Conservation (phyloP, 306 rosid species). For the Sicyos edulis region DNA sequence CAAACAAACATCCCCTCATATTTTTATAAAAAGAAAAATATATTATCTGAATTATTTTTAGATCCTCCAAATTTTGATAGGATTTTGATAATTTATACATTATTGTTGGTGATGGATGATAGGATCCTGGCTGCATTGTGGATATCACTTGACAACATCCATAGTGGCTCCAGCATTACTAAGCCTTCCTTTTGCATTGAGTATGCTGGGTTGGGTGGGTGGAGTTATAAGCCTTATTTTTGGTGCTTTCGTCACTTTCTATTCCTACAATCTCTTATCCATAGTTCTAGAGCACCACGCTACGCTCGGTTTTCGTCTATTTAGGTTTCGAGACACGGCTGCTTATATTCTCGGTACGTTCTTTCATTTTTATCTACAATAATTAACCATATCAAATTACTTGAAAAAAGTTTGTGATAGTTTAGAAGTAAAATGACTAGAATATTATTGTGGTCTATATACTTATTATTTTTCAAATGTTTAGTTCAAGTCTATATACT, state of each 20-base stretch:
- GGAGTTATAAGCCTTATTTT: slow-evolving; percentile 51
- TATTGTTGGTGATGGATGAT: too few species aligned
- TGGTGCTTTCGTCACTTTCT: slow-evolving; percentile 50
- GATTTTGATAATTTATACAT: too few species aligned
- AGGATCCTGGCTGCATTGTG: slow-evolving; percentile 74
- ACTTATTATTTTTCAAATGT: too few species aligned
- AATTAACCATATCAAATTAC: too few species aligned
- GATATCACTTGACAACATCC: slow-evolving; percentile 76
- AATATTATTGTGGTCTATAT: too few species aligned
- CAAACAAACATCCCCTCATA: too few species aligned
- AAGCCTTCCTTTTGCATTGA: slow-evolving; percentile 58
- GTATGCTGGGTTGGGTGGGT: slow-evolving; percentile 67
- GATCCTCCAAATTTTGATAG: too few species aligned
- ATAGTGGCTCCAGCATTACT: slow-evolving; percentile 61
- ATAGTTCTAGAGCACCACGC: slow-evolving; percentile 67
- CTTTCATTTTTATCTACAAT: neutral
- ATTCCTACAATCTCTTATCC: slow-evolving; percentile 71
- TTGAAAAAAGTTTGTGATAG: neutral
- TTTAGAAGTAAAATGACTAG: too few species aligned
- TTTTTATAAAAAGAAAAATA: too few species aligned
- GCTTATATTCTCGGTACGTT: slow-evolving; percentile 45
- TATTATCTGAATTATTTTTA: too few species aligned
- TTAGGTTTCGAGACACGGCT: slow-evolving; percentile 72
- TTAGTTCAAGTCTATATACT: too few species aligned
- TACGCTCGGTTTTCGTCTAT: slow-evolving; percentile 54